These are phyloP conservation scores for Phytopythium ostracodes DNA, from an alignment of 352 stramenopile genomes.

Conservation along the genomic window DNA sequence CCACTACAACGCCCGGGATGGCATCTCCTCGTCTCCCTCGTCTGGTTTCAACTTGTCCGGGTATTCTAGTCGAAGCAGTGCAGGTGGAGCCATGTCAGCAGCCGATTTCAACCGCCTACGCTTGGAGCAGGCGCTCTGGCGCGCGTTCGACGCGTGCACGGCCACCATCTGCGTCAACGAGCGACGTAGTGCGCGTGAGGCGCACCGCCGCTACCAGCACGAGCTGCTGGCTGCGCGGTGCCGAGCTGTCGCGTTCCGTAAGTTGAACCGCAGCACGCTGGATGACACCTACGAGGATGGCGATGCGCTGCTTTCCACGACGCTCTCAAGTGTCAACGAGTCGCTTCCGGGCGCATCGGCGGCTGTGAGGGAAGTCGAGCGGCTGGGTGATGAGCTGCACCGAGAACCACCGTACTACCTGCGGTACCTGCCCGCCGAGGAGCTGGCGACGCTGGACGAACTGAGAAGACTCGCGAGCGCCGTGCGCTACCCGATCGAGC, in stretches of 20 bases:
- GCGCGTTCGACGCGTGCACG: constrained; percentile 70
- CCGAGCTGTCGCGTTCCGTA: constrained; percentile 47
- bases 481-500: constrained; percentile 46
- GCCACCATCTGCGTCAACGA: constrained; percentile 59
- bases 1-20: constrained; percentile 6
- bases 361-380: constrained; percentile 44
- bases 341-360: constrained; percentile 49
- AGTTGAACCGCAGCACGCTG: constrained; percentile 36
- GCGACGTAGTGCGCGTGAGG: constrained; percentile 43
- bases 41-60: neutral
- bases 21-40: neutral
- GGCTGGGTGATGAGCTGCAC: constrained; percentile 49
- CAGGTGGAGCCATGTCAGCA: constrained; percentile 19
- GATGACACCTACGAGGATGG: constrained; percentile 30
- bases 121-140: constrained; percentile 67
- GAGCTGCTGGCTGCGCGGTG: constrained; percentile 44
- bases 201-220: constrained; percentile 57
- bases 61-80: neutral
- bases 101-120: constrained; percentile 45
- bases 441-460: constrained; percentile 57
- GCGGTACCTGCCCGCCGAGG: constrained; percentile 59
- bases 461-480: constrained; percentile 47
- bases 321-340: constrained; percentile 43
- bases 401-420: constrained; percentile 73
- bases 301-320: constrained; percentile 11